Base-by-base conservation (phyloP, 805 yeast species). In the Komagataella phaffii region DNA sequence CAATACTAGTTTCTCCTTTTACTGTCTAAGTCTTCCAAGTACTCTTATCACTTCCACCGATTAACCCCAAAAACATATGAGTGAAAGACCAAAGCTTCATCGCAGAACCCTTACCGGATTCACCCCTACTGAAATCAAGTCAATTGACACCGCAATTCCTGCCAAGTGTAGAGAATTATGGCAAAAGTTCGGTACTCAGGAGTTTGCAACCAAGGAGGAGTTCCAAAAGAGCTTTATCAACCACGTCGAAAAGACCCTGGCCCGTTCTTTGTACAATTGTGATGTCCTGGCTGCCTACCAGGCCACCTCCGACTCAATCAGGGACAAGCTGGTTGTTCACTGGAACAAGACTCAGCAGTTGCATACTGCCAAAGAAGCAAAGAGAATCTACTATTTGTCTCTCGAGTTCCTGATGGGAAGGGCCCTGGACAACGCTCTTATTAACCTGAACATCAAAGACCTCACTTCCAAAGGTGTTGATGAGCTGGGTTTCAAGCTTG, bases 261-360 rank as follows among this genome's bases (percentile, higher is more conserved):
- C 95, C n/a, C 77, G 97, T 60, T 87, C 91, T 40, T 71, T 89
- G 72, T 88, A 85, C 76, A 90, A 90, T 62, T 88, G 96, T 70
- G 97, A 90, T 66, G 83, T 83, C 53, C 72, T 89, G 62, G 96
- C 96, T 45, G 96, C 96, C 21, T 89, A 90, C 64, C 95, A 86
- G 64, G 95, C 96, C 0, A 80, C 95, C 45, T 83, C 96, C 4
- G 74, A 74, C 61, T 74, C 93, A 21, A 75, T 89, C 53, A 74
- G 95, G 56, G 96, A 90, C 66, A 81, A 83, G 50, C 71, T 89
- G 61, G 75, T 88, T 58, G 74, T 88, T 48, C 88, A 87, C 59
- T 89, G 96, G 97, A 89, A 90, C 64, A 81, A 83, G 66, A 89
- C 97, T 45, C 96, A 89, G 69, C 96, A 89, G 68, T 75, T 79